Percentiles rank a stretch among this genome's conserved stretches.
phyloP scores from a whole-genome alignment of 305 asterid genomes.

The Ilex paraguariensis region DNA sequence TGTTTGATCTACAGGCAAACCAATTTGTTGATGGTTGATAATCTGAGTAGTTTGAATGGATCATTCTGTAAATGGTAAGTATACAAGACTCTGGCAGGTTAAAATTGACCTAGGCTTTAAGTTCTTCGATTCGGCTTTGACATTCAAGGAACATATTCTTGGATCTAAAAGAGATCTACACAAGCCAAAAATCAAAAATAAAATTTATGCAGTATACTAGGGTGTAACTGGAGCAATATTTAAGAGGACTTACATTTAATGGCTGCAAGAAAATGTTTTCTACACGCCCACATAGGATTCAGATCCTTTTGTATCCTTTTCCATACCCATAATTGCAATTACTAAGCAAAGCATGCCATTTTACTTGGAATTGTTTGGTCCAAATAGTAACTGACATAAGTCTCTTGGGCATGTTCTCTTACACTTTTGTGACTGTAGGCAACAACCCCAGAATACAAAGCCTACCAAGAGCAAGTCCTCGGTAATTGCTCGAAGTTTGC shows the following conservation, averaged over 20 bases:
- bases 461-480: constrained; percentile 92
- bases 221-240: no score
- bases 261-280: not conserved
- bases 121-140: not conserved
- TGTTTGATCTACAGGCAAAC: no score
- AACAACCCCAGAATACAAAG: constrained; percentile 76
- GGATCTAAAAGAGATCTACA: no score
- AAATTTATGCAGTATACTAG: no score
- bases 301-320: not conserved
- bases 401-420: not conserved
- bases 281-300: not conserved
- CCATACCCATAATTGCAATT: not conserved
- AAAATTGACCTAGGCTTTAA: no score
- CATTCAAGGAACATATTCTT: not conserved
- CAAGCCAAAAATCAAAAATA: not conserved
- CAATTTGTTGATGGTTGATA: no score
- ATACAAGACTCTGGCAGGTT: no score
- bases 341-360: no score
- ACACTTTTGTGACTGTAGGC: constrained; percentile 39
- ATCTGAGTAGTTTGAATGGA: no score
- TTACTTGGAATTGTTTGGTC: no score
- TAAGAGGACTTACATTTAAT: no score
- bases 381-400: not conserved
- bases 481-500: constrained; percentile 82
- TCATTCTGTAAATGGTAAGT: no score